Base-by-base conservation (phyloP, 257 asterid genomes). In the Forsythia viridissima region DNA sequence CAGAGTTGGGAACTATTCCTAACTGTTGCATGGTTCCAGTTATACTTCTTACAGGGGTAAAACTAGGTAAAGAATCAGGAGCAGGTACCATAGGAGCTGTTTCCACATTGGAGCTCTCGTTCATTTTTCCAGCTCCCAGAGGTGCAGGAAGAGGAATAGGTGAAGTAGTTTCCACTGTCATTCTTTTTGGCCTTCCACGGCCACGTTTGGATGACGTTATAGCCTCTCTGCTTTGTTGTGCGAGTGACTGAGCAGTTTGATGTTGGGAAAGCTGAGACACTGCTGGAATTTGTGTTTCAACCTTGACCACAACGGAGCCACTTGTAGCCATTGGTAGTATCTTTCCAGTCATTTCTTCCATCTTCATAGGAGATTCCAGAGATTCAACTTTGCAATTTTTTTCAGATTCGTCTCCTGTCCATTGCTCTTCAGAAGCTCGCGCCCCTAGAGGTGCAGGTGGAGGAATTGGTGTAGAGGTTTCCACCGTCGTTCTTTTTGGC, bases 121-220 rank as follows among this genome's bases (percentile, higher is more conserved):
- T 87, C 55, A 79, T 68, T 73, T 87, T 81, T 51, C 6, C 85
- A 80, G 83, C 48, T 69, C 78, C 82, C 68, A 78, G 40, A 76
- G 84, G 80, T 38, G 51, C 82, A 73, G 85, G 80, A 82, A 52
- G 75, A 80, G 85, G 73, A 77, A 79, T 80, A 43, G 74, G 59
- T 75, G 90, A 81, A 79, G 92, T 71, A 69, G 82, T 77, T 73
- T 81, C 88, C 21, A 80, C 84, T 11, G 70, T 10, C 20, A 84
- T 90, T 85, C 96, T 90, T 82, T 91, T 93, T 73, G 99, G 99
- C 91, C 99, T 88, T 81, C 99, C 99, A 76, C 99, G 96, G 36
- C 98, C 99, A 75, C 99, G 90, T 87, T 89, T 93, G 65, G 91
- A 77, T 37, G 97, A 92, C 8, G 94, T 92, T 5, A 91, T 88